Percentiles rank a stretch among this genome's conserved stretches.
Evolutionary conservation across 1,284 basidiomycete genomes (phyloP).

Genomic region (Apiotrichum akiyoshidainum): DNA sequence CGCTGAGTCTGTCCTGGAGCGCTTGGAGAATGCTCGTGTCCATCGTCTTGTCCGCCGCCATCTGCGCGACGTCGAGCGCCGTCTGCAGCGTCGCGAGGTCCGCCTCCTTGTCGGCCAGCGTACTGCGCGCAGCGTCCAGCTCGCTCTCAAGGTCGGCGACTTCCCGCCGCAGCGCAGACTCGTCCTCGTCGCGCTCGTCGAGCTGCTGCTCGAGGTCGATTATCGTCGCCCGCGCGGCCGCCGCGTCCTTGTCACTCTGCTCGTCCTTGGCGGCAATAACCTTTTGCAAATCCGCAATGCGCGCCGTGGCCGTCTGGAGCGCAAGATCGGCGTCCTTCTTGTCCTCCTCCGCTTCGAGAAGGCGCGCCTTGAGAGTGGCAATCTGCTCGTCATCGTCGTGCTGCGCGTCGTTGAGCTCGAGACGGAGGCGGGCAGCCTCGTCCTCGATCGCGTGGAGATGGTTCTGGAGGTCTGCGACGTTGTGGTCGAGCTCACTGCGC

Average conservation of each 20-base stretch:
- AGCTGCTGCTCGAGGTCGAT: background rate
- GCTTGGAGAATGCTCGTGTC: slow-evolving; percentile 10
- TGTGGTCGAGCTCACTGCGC: slow-evolving; percentile 5
- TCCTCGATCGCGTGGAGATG: background rate
- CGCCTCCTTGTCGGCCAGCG: slow-evolving; percentile 2
- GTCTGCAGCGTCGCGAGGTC: background rate
- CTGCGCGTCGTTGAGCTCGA: slow-evolving; percentile 3
- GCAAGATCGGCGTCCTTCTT: slow-evolving; percentile 15
- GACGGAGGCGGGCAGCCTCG: background rate
- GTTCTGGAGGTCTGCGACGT: slow-evolving; percentile 11
- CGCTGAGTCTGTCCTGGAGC: slow-evolving; percentile 72
- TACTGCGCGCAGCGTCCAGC: background rate
- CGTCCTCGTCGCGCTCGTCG: background rate
- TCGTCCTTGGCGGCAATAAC: background rate
- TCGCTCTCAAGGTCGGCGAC: background rate
- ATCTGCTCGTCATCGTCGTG: slow-evolving; percentile 11
- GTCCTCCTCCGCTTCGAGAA: slow-evolving; percentile 14
- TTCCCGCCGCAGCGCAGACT: background rate
- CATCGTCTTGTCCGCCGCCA: background rate
- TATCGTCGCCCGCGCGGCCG: background rate
- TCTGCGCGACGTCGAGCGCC: slow-evolving; percentile 3
- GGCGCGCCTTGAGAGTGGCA: slow-evolving; percentile 1
- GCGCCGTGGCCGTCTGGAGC: background rate
- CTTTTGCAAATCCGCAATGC: background rate
- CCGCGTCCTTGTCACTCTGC: background rate